phyloP scores from a whole-genome alignment of 345 rosid genomes.

The Orychophragmus violaceus region DNA sequence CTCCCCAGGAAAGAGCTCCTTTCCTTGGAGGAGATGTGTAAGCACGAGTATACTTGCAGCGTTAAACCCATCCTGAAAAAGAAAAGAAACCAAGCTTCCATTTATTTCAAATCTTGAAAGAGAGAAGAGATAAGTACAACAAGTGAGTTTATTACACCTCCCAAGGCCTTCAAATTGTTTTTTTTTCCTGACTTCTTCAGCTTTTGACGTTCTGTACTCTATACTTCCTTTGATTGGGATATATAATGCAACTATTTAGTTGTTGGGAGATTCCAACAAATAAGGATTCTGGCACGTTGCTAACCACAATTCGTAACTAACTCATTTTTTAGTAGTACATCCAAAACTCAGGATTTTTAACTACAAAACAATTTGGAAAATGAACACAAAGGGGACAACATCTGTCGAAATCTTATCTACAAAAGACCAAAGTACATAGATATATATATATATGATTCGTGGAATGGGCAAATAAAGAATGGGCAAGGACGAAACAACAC shows the following conservation, averaged over 20 bases:
- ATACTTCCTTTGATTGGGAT: neutral
- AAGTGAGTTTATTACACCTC: neutral
- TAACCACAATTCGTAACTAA: neutral
- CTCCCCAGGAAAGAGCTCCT: slow-evolving; percentile 69
- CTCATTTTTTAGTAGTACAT: neutral
- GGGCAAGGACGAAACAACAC: too few relatives aligned
- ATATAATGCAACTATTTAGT: too few relatives aligned
- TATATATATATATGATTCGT: too few relatives aligned
- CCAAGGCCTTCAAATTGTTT: neutral
- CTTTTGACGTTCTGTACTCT: neutral
- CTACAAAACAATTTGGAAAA: neutral
- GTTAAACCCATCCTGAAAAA: slow-evolving; percentile 24
- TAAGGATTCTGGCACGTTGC: neutral
- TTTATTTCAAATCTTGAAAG: neutral
- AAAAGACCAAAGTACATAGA: neutral
- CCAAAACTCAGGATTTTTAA: neutral
- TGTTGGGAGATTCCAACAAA: neutral
- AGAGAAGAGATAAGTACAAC: too few relatives aligned
- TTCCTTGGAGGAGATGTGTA: slow-evolving; percentile 49
- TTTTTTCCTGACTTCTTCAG: too few relatives aligned
- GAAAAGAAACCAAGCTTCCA: neutral
- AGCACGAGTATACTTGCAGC: slow-evolving; percentile 35
- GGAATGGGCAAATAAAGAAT: too few relatives aligned
- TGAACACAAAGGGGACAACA: too few relatives aligned
- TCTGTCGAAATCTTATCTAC: neutral